A percentile compares a stretch with the other conserved stretches of the same genome.
phyloP scores from a whole-genome alignment of 495 filamentous ascomycete genomes.

The Poronia punctata region DNA sequence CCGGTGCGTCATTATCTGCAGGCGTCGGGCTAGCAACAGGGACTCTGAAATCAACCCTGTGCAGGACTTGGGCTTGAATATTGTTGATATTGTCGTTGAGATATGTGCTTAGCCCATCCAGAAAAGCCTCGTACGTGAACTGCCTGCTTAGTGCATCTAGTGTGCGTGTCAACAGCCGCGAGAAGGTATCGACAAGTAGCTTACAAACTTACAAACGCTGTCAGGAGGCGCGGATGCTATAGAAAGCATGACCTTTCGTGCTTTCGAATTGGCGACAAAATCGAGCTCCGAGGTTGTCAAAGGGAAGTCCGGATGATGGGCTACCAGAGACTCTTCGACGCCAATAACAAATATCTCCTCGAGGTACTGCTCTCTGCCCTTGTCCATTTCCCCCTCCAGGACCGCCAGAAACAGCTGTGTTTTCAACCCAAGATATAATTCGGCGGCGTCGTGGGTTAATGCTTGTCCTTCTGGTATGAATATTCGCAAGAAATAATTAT shows the following conservation, averaged over 20 bases:
- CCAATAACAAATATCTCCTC: constrained; percentile 67
- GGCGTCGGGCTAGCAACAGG: constrained; percentile 24
- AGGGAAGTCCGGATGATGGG: constrained; percentile 56
- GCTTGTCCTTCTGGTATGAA: constrained; percentile 73
- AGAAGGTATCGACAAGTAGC: background rate
- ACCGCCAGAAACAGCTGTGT: constrained; percentile 77
- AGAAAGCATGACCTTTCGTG: constrained; percentile 60
- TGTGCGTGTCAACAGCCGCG: constrained; percentile 16
- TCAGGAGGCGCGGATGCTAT: constrained; percentile 55
- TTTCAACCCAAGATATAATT: constrained; percentile 75
- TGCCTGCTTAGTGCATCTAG: constrained; percentile 58
- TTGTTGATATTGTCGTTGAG: constrained; percentile 66
- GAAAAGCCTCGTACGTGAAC: constrained; percentile 74
- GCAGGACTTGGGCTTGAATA: constrained; percentile 47
- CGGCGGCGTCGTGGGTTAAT: constrained; percentile 62
- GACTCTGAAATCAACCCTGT: constrained; percentile 33
- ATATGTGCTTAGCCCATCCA: constrained; percentile 65
- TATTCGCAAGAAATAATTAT: constrained; percentile 76
- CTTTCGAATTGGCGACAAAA: constrained; percentile 58
- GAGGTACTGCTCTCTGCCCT: constrained; percentile 58
- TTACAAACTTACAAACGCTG: constrained; percentile 39
- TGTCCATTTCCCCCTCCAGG: constrained; percentile 50
- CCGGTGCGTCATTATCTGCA: constrained; percentile 7
- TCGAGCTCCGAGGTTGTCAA: constrained; percentile 67
- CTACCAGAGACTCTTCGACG: constrained; percentile 56